Base-by-base conservation (phyloP, 257 asterid species). In the Salvia miltiorrhiza region DNA sequence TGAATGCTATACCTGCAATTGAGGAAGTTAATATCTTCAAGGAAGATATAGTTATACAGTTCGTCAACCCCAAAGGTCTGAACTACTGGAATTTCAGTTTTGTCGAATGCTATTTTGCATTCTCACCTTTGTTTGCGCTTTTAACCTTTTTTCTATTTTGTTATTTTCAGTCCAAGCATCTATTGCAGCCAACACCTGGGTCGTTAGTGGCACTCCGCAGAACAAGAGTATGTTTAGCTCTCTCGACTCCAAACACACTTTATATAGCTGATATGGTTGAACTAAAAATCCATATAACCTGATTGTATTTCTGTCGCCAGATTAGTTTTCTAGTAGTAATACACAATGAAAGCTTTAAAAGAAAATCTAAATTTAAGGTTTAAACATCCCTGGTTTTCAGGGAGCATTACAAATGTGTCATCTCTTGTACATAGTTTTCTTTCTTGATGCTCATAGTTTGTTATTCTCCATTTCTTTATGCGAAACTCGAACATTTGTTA, bases 21-120 rank as follows among this genome's bases (percentile, higher is more conserved):
- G 94, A 87, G 67, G 94, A 87, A 77, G 90, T 87, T 48, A 85
- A 87, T 81, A 85, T 87, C 52, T 87, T 87, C 84, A 85, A 85
- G 84, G 90, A 87, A 76, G 94, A 87, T 69, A 77, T 79, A 5
- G 94, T 87, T 13, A 82, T 87, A 74, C 93, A 87, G 76, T 87
- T 87, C 72, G 41, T 41, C 7, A 79, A 77, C 84, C 94, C 94
- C 3, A 83, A 87, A 81, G 94, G 94, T 87, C 33, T 7, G 12
- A 32, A 32, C 35, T 6, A 9, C 5, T 59, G 21, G 14, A 21
- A 60, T 47, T 63, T 19, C 19, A 14, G 10, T 26, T 44, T 47
- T 59, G 4, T 30, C 9, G 1, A 7, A 13, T 16, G 2, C 43
- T 9, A n/a, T n/a, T 12, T 37, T 37, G 43, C 43, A 37, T 37